Conservation (phyloP, 106 monocot species). For the Phalaenopsis equestris region DNA sequence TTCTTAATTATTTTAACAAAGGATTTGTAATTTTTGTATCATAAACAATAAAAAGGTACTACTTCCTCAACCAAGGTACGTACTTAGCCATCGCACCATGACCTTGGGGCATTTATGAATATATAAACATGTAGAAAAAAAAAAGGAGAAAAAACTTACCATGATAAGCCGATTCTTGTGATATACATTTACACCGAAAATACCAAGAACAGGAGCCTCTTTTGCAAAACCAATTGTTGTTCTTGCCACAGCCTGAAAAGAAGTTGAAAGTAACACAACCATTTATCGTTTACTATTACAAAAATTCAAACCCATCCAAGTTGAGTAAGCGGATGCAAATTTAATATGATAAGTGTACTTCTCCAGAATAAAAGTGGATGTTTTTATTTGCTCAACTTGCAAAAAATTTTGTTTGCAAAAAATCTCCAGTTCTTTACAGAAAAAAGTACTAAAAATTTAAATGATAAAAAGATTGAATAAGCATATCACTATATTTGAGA, state of each 20-base stretch:
- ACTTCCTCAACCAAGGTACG: background rate
- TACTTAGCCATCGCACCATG: background rate
- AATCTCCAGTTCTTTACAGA: background rate
- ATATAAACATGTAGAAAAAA: background rate
- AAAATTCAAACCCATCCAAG: background rate
- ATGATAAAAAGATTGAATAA: background rate
- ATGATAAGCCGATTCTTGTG: slow-evolving; percentile 90
- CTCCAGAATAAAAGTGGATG: background rate
- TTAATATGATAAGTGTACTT: background rate
- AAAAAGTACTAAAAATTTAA: background rate
- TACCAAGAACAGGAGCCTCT: slow-evolving; percentile 82
- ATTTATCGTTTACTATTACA: too few species aligned
- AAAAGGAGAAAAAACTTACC: slow-evolving; percentile 19
- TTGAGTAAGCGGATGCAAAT: background rate
- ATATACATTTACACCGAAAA: slow-evolving; percentile 87
- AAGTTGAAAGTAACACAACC: background rate
- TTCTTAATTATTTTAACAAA: background rate
- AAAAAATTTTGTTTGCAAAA: slow-evolving; percentile 1
- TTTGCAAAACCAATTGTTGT: slow-evolving; percentile 75
- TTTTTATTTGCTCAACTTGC: background rate
- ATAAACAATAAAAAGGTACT: background rate
- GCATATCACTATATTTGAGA: background rate
- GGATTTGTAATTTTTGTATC: background rate
- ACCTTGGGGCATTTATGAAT: background rate
- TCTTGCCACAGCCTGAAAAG: slow-evolving; percentile 39